A percentile compares a stretch with the other conserved stretches of the same genome.
Evolutionary conservation across 345 rosid species (phyloP).

Genomic region (Bruguiera gymnorhiza): DNA sequence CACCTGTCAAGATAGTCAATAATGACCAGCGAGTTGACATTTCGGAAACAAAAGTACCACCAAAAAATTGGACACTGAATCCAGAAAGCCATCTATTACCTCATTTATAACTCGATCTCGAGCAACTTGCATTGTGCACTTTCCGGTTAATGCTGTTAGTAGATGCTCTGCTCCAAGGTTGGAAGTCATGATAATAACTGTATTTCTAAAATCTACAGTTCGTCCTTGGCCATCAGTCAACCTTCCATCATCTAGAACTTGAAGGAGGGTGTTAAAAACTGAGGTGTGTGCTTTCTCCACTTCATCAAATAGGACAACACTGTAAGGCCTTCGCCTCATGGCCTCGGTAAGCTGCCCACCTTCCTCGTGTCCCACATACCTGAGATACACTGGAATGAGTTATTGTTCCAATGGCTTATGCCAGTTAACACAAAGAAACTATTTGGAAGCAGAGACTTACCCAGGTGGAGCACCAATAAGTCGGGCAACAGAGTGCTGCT

Average conservation of each 20-base stretch:
- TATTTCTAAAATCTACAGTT: conserved; percentile 72
- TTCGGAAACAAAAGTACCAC: too few relatives aligned
- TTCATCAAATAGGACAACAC: conserved; percentile 79
- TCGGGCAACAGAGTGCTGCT: conserved; percentile 81
- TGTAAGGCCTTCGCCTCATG: conserved; percentile 80
- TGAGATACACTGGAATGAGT: conserved; percentile 18
- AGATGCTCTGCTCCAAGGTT: conserved; percentile 89
- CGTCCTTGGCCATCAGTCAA: conserved; percentile 89
- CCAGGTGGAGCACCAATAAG: conserved; percentile 90
- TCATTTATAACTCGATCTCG: conserved; percentile 76
- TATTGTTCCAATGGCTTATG: background rate
- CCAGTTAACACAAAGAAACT: background rate
- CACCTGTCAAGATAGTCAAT: conserved; percentile 37
- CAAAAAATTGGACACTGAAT: too few relatives aligned
- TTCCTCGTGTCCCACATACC: conserved; percentile 90
- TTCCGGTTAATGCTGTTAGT: conserved; percentile 64
- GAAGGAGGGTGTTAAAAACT: conserved; percentile 81
- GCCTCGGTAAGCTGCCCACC: conserved; percentile 93
- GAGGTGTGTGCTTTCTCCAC: conserved; percentile 89
- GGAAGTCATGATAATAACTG: conserved; percentile 83
- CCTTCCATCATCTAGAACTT: conserved; percentile 91
- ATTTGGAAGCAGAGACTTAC: conserved; percentile 24
- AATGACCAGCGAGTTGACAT: background rate
- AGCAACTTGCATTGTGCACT: conserved; percentile 73
- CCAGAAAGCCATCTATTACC: conserved; percentile 24